Conservation (phyloP, 2,329 filamentous ascomycete genomes). For the Scytalidium sp. region DNA sequence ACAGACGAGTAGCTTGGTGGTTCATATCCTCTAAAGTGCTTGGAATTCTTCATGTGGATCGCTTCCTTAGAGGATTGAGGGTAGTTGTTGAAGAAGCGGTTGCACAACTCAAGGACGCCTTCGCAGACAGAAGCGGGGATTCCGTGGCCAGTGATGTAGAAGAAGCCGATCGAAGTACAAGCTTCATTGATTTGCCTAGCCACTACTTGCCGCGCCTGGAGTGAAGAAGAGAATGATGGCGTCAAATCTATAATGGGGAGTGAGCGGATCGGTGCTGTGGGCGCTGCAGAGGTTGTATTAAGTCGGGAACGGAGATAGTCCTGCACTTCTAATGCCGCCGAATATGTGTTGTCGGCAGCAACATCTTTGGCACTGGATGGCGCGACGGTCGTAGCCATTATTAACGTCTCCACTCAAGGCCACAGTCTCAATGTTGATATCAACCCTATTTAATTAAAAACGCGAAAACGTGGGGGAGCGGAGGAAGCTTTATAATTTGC, state of each 20-base stretch:
- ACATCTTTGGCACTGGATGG: background rate
- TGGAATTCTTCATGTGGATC: slow-evolving; percentile 33
- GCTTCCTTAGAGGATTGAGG: slow-evolving; percentile 41
- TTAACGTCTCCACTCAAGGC: too few species aligned
- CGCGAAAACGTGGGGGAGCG: too few species aligned
- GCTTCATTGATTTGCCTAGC: slow-evolving; percentile 24
- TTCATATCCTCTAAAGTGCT: slow-evolving; percentile 46
- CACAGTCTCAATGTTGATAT: too few species aligned
- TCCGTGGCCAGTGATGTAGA: slow-evolving; percentile 41
- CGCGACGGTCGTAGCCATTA: background rate
- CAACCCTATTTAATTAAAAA: too few species aligned
- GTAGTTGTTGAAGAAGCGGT: slow-evolving; percentile 44
- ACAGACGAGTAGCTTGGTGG: slow-evolving; percentile 42
- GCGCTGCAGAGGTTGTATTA: slow-evolving; percentile 8
- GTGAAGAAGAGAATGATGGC: slow-evolving; percentile 22
- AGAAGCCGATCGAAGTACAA: slow-evolving; percentile 26
- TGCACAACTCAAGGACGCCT: slow-evolving; percentile 36
- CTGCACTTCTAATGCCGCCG: slow-evolving; percentile 23
- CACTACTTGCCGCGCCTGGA: slow-evolving; percentile 19
- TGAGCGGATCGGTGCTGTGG: slow-evolving; percentile 16
- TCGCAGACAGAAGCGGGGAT: slow-evolving; percentile 38
- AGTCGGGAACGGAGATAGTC: slow-evolving; percentile 23
- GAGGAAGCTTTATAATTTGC: too few species aligned
- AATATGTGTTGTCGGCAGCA: background rate
- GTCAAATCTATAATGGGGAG: slow-evolving; percentile 28